A percentile compares a stretch with the other conserved stretches of the same genome.
These are phyloP conservation scores for Dysphania ambrosioides DNA, from an alignment of 148 eudicot species.

Conservation along the genomic window DNA sequence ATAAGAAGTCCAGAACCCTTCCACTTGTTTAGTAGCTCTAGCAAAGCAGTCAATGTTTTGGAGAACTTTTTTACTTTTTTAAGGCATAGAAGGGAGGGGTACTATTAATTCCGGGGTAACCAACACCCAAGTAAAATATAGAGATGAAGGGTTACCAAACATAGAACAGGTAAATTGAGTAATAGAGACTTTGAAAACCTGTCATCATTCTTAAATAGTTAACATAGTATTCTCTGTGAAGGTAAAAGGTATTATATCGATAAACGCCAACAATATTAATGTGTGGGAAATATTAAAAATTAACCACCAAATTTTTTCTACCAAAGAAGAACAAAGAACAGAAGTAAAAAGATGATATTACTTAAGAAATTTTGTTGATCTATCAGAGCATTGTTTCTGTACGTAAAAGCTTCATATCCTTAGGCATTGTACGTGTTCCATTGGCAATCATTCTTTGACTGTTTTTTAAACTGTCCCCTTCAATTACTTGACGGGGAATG, in stretches of 20 bases:
- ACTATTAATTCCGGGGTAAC: too few species aligned
- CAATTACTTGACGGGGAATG: conserved; percentile 11
- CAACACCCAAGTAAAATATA: not conserved
- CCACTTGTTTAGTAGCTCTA: too few species aligned
- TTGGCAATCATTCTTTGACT: conserved; percentile 7
- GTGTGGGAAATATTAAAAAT: conserved; percentile 32
- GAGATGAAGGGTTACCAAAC: conserved; percentile 3
- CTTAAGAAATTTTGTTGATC: too few species aligned
- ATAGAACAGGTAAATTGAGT: not conserved
- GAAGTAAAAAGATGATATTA: too few species aligned
- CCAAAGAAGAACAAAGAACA: not conserved
- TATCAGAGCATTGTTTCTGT: conserved; percentile 15
- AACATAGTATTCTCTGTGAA: conserved; percentile 20
- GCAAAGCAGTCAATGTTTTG: too few species aligned
- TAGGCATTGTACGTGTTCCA: not conserved
- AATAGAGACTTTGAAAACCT: not conserved
- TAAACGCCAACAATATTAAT: conserved; percentile 24
- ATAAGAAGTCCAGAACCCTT: too few species aligned
- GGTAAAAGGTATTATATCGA: conserved; percentile 26
- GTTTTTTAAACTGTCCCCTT: not conserved
- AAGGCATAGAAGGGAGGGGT: too few species aligned
- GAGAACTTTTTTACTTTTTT: too few species aligned
- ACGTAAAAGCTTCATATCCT: conserved; percentile 6
- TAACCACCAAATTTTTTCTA: conserved; percentile 12
- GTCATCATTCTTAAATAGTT: too few species aligned